A percentile compares a stretch with the other conserved stretches of the same genome.
Evolutionary conservation across 768 basidiomycete species (phyloP).

Genomic region (Suillus fuscotomentosus): DNA sequence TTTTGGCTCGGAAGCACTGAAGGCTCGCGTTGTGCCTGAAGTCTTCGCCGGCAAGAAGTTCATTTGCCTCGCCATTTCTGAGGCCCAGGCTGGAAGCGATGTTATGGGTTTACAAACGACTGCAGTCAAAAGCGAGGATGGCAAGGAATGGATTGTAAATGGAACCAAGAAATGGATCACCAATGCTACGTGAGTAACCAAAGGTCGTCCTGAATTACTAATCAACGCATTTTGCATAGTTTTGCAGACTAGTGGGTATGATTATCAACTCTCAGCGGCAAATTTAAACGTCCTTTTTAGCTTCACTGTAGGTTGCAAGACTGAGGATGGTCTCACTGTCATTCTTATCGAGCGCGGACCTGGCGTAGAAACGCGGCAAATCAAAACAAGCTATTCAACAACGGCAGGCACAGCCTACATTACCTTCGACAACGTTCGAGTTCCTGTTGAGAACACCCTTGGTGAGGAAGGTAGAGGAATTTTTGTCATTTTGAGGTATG

Average conservation of each 20-base stretch:
- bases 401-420: conserved; percentile 86
- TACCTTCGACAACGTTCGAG: conserved; percentile 81
- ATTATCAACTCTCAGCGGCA: neutral
- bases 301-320: conserved; percentile 61
- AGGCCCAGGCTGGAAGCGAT: conserved; percentile 74
- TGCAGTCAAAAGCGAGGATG: conserved; percentile 63
- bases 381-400: conserved; percentile 84
- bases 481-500: conserved; percentile 56
- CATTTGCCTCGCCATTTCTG: conserved; percentile 73
- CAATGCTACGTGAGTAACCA: conserved; percentile 43
- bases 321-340: conserved; percentile 60
- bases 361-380: conserved; percentile 62
- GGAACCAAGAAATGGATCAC: conserved; percentile 80
- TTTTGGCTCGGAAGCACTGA: conserved; percentile 55
- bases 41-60: conserved; percentile 64
- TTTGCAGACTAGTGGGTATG: conserved; percentile 43
- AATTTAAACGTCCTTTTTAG: conserved; percentile 32
- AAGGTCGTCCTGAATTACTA: neutral
- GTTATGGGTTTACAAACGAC: conserved; percentile 62
- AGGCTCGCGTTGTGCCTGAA: conserved; percentile 46
- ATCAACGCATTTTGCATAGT: conserved; percentile 18
- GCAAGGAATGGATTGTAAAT: conserved; percentile 66
- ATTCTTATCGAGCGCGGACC: conserved; percentile 63
- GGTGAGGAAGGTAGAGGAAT: conserved; percentile 61
- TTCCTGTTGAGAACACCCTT: conserved; percentile 85